Percentiles rank a stretch among this genome's conserved stretches.
Conservation (phyloP, 495 filamentous ascomycete species). For the Aspergillus avenaceus region DNA sequence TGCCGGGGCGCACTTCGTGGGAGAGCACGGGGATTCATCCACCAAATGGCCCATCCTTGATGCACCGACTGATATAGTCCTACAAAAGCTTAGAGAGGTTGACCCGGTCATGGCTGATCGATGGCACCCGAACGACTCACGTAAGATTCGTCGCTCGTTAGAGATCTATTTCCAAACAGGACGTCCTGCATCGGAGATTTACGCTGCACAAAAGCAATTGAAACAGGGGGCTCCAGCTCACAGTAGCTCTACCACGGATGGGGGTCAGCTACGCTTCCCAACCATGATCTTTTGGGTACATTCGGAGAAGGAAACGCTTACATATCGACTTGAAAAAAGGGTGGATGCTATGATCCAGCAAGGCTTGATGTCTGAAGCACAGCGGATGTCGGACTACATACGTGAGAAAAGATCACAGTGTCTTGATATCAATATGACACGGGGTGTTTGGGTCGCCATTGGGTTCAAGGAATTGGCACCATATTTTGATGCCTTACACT, state of each 20-base stretch:
- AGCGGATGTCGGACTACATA: conserved; percentile 54
- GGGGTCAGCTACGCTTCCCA: conserved; percentile 43
- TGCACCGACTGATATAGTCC: conserved; percentile 61
- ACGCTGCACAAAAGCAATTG: conserved; percentile 61
- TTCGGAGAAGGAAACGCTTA: conserved; percentile 60
- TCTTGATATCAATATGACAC: conserved; percentile 57
- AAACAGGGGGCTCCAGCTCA: conserved; percentile 22
- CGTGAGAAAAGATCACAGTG: conserved; percentile 44
- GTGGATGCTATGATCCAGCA: conserved; percentile 77
- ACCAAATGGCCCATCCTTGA: conserved; percentile 67
- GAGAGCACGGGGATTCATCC: conserved; percentile 5
- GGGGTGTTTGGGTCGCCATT: conserved; percentile 93
- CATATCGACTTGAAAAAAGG: conserved; percentile 65
- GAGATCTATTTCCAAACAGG: conserved; percentile 84
- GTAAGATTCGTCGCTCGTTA: conserved; percentile 86
- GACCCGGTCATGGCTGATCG: conserved; percentile 85
- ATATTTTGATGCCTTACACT: conserved; percentile 54
- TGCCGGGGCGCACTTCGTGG: conserved; percentile 9
- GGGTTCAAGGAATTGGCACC: conserved; percentile 86
- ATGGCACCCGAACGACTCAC: conserved; percentile 90
- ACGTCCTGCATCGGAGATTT: conserved; percentile 78
- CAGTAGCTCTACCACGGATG: conserved; percentile 6
- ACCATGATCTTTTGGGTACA: conserved; percentile 87
- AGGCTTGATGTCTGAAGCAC: conserved; percentile 69
- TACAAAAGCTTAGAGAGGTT: conserved; percentile 67